A percentile compares a stretch with the other conserved stretches of the same genome.
phyloP scores from a whole-genome alignment of 2,329 filamentous ascomycete species.

The Penicillium sumatraense region DNA sequence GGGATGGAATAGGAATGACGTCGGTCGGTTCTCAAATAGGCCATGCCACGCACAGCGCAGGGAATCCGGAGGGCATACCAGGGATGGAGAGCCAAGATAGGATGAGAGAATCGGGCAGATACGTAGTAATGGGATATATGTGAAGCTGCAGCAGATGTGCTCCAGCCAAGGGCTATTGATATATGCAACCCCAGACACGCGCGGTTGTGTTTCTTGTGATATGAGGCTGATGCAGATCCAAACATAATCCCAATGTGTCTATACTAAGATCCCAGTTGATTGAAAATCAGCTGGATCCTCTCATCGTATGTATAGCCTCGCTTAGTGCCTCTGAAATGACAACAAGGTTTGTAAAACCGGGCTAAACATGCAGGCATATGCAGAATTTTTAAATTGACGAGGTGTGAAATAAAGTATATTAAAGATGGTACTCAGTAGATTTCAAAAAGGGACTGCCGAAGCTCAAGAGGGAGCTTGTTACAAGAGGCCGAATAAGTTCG shows the following conservation, averaged over 20 bases:
- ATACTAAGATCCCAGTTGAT: neutral
- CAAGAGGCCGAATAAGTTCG: neutral
- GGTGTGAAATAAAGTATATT: neutral
- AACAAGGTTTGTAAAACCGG: neutral
- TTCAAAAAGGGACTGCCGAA: neutral
- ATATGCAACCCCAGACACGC: neutral
- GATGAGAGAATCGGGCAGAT: neutral
- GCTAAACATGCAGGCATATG: neutral
- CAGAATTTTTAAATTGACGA: neutral
- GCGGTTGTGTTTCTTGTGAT: neutral
- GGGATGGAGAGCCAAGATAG: neutral
- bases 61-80: neutral
- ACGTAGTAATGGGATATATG: neutral
- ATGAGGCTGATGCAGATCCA: neutral
- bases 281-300: neutral
- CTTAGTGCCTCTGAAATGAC: neutral
- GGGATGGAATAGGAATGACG: constrained; percentile 37
- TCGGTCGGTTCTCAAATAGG: constrained; percentile 27
- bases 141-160: neutral
- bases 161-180: neutral
- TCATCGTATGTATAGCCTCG: neutral
- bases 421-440: neutral
- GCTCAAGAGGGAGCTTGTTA: neutral
- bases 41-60: constrained; percentile 24
- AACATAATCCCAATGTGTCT: neutral